Evolutionary conservation across 2,329 filamentous ascomycete species (phyloP).

Genomic region (Fusarium marasasianum): DNA sequence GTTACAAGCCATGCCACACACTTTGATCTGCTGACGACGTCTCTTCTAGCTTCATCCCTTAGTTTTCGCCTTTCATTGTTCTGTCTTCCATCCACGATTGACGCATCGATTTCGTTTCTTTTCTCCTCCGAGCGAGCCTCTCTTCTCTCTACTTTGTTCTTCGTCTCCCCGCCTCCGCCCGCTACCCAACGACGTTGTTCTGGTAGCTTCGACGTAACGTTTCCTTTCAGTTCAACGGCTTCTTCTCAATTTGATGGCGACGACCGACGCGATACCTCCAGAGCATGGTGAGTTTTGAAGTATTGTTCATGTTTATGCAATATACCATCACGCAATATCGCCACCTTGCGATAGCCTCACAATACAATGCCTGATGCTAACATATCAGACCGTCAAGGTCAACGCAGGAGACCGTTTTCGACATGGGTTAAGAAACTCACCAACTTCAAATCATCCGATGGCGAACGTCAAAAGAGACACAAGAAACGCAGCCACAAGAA

Average conservation of each 20-base stretch:
- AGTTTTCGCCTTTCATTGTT: conserved; percentile 29
- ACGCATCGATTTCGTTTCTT: not conserved
- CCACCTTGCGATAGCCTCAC: conserved; percentile 7
- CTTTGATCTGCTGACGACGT: conserved; percentile 30
- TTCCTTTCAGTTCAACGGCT: conserved; percentile 4
- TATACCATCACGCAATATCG: conserved; percentile 1
- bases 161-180: conserved; percentile 31
- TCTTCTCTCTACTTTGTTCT: conserved; percentile 11
- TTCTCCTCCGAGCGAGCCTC: conserved; percentile 4
- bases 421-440: conserved; percentile 95
- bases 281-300: conserved; percentile 35
- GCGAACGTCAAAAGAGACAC: conserved; percentile 56
- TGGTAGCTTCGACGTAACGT: conserved; percentile 13
- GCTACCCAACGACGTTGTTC: conserved; percentile 34
- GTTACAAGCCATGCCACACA: conserved; percentile 18
- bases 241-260: conserved; percentile 39
- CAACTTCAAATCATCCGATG: conserved; percentile 80
- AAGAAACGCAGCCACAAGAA: conserved; percentile 72
- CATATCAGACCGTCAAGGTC: conserved; percentile 69
- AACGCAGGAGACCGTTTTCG: conserved; percentile 85
- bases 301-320: not conserved
- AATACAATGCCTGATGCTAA: conserved; percentile 43
- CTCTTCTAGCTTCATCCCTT: conserved; percentile 33
- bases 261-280: conserved; percentile 40
- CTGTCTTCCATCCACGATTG: conserved; percentile 14